A percentile compares a stretch with the other conserved stretches of the same genome.
Conservation (phyloP, 768 basidiomycete genomes). For the Inosperma sp. region DNA sequence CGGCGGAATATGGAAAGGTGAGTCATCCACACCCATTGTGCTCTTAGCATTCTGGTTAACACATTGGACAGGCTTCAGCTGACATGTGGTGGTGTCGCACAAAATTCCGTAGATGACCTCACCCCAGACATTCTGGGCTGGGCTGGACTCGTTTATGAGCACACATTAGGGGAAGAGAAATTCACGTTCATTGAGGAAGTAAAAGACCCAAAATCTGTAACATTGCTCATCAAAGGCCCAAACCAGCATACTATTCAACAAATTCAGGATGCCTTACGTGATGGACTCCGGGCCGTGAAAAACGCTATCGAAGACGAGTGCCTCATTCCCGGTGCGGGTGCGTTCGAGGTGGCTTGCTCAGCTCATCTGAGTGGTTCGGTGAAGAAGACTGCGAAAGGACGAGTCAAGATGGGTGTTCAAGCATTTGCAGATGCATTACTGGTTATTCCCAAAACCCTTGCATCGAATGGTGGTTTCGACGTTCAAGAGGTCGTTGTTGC, state of each 20-base stretch:
- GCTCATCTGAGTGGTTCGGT: constrained; percentile 73
- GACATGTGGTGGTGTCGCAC: constrained; percentile 89
- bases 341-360: constrained; percentile 92
- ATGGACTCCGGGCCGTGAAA: constrained; percentile 94
- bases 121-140: constrained; percentile 88
- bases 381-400: constrained; percentile 86
- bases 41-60: constrained; percentile 2
- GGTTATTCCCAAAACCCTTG: constrained; percentile 94
- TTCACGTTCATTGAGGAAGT: constrained; percentile 98
- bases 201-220: constrained; percentile 91
- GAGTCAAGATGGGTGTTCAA: constrained; percentile 95
- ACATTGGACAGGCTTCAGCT: constrained; percentile 67
- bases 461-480: constrained; percentile 93
- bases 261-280: constrained; percentile 96
- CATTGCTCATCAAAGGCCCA: constrained; percentile 95
- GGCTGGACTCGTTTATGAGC: constrained; percentile 98
- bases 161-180: constrained; percentile 98
- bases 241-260: constrained; percentile 95
- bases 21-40: constrained; percentile 20
- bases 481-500: constrained; percentile 93
- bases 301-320: constrained; percentile 90
- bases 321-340: constrained; percentile 94
- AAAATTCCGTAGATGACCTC: constrained; percentile 97
- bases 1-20: constrained; percentile 98
- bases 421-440: constrained; percentile 94